Evolutionary conservation across 1,284 basidiomycete genomes (phyloP), one percentile per base, ranked within the genome.

Genomic region (Chalciporus piperatoides): DNA sequence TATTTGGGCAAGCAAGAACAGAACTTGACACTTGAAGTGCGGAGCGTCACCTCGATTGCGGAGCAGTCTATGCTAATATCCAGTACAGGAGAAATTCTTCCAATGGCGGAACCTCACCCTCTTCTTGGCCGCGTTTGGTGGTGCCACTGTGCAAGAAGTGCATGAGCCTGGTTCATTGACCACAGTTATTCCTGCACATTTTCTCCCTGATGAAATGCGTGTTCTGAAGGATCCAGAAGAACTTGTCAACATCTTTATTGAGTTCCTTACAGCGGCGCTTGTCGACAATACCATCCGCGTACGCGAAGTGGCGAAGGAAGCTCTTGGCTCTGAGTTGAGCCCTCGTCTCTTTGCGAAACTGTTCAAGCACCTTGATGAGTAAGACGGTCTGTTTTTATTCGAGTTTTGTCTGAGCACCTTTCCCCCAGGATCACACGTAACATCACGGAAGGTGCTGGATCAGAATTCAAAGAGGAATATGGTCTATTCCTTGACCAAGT

Each of bases 71-170:
- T 51, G 53, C 51, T 57, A 21, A 64, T 39, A 35, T 46, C 39
- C 39, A 53, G 43, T 52, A 9, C 59, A 90, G 84, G 90, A 92
- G 15, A 79, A 84, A 54, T 80, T 84, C 37, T 79, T 78, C 36
- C 83, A 92, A 57, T 97, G 93, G 93, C 87, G 92, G 62, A 93
- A 96, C 65, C 73, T 92, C 19, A 86, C 90, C 0, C 73, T 92
- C 24, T 91, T 90, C 67, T 70, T 96, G 37, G 82, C 89, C 14
- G 81, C 90, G 1, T 80, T 89, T 23, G 84, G 87, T 33, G 84
- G 85, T 2, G 76, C 82, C 5, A 90, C 86, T 55, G 68, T 81
- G 11, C 72, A 74, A 41, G 81, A 82, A 17, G 68, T 71, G 24
- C 71, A 76, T 44, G 74, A 81, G 46, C 63, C 74, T 35, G 63